Evolutionary conservation across 2,329 filamentous ascomycete species (phyloP), one percentile per base, ranked within the genome.

Genomic region (Fusarium subglutinans): DNA sequence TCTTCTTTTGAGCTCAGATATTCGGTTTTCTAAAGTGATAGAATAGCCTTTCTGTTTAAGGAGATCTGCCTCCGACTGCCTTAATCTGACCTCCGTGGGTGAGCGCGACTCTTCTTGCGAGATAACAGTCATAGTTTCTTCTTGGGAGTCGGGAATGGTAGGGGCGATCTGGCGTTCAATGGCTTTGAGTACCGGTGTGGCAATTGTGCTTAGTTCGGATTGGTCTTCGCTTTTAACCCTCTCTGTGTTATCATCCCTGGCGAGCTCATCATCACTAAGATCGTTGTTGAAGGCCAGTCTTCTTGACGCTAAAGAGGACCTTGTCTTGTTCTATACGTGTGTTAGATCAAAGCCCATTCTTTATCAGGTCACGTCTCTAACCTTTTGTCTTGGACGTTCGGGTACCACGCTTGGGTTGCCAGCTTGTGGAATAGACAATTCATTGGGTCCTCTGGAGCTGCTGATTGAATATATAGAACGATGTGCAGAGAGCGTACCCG

Each of bases 211-310:
- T 22, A 30, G 24, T 40, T 11, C 35, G 1, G 43, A 38, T 24
- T 24, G 26, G 3, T 26, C 15, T 7, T 59, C 44, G 2, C 13
- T 0, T 15, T 51, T 22, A 0, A 59, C 24, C 6, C 2, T 26
- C 0, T 26, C 35, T 37, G 26, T 0, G 2, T 12, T 0, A 4
- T 40, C 24, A 0, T 24, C 43, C 6, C 24, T 14, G 26, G 43
- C 1, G 4, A 59, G 33, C 17, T 59, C 43, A 50, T 59, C 33
- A 0, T 50, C 43, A 30, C 43, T 40, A 6, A 20, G 6, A 14
- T 59, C 11, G 5, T 24, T 6, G 10, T 22, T 48, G 0, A 1
- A 26, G 3, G 17, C 10, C n/a, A 9, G 1, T 3, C 20, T 2
- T 18, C 30, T 18, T 2, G 20, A 3, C 7, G 6, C 22, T 1